These are phyloP conservation scores for Pichia deserticola DNA, from an alignment of 805 yeast genomes.

Conservation along the genomic window DNA sequence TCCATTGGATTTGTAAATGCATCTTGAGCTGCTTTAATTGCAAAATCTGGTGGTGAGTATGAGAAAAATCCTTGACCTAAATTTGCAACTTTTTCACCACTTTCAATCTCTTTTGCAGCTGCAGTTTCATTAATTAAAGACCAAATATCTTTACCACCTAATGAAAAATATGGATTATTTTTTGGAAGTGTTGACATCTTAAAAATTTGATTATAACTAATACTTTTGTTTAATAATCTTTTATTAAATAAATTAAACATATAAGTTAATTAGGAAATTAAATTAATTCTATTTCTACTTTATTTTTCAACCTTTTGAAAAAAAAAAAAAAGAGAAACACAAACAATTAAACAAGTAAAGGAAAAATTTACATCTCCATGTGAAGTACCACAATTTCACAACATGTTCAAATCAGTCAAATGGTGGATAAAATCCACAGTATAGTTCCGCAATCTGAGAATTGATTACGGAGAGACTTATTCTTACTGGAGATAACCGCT, in stretches of 20 bases:
- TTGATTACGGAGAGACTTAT: too few species aligned
- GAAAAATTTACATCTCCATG: not conserved
- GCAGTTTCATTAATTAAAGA: conserved; percentile 92
- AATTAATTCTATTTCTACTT: too few species aligned
- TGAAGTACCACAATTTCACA: not conserved
- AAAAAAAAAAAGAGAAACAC: not conserved
- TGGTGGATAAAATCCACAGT: too few species aligned
- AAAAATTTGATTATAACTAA: not conserved
- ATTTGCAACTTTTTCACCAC: conserved; percentile 75
- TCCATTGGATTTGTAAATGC: conserved; percentile 67
- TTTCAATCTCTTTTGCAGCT: conserved; percentile 61
- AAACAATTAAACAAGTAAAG: not conserved
- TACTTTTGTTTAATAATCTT: too few species aligned
- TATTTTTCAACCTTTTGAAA: not conserved
- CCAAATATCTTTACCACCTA: conserved; percentile 88
- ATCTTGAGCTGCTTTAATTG: conserved; percentile 68
- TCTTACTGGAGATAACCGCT: too few species aligned
- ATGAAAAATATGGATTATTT: conserved; percentile 62
- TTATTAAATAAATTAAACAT: not conserved
- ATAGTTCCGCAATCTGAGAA: too few species aligned
- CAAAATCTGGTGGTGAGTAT: conserved; percentile 93
- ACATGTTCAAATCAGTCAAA: not conserved
- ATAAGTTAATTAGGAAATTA: not conserved
- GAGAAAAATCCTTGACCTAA: conserved; percentile 98
- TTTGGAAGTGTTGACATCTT: conserved; percentile 27